Percentiles rank a stretch among this genome's conserved stretches.
Conservation (phyloP, 2,329 filamentous ascomycete species). For the Chrysosporium queenslandicum region DNA sequence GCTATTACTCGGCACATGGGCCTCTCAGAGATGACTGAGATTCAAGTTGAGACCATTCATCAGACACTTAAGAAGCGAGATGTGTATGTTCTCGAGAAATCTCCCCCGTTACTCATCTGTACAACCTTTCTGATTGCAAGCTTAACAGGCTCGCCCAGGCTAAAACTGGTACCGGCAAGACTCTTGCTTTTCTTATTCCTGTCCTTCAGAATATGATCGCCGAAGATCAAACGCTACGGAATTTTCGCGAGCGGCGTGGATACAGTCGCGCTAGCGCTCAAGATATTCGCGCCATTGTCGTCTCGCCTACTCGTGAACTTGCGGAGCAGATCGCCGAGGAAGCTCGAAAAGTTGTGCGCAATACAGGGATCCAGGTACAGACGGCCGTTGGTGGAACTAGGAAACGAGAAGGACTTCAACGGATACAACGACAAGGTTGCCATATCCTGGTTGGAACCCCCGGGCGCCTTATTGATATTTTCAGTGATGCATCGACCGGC, state of each 20-base stretch:
- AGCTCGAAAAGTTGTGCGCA: constrained; percentile 54
- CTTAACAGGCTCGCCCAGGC: constrained; percentile 69
- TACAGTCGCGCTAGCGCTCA: constrained; percentile 24
- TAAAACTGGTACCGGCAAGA: constrained; percentile 95
- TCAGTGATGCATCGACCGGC: constrained; percentile 54
- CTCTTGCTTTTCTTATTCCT: constrained; percentile 81
- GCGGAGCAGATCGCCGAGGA: constrained; percentile 60
- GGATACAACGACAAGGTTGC: constrained; percentile 65
- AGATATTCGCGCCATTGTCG: constrained; percentile 51
- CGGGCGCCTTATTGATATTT: constrained; percentile 72
- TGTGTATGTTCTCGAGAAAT: constrained; percentile 52
- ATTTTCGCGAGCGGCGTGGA: not conserved
- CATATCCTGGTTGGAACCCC: constrained; percentile 86
- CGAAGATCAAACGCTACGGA: no score
- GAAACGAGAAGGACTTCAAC: constrained; percentile 57
- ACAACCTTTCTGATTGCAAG: no score
- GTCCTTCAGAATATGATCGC: constrained; percentile 73
- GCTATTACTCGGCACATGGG: constrained; percentile 63
- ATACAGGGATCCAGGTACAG: constrained; percentile 59
- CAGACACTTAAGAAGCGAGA: constrained; percentile 70
- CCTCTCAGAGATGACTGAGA: constrained; percentile 81
- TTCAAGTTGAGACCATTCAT: constrained; percentile 75
- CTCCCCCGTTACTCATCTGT: no score
- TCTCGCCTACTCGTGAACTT: constrained; percentile 54
- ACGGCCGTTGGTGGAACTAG: constrained; percentile 87